A percentile compares a stretch with the other conserved stretches of the same genome.
These are phyloP conservation scores for Diaporthe ilicicola DNA, from an alignment of 2,329 filamentous ascomycete species.

Conservation along the genomic window DNA sequence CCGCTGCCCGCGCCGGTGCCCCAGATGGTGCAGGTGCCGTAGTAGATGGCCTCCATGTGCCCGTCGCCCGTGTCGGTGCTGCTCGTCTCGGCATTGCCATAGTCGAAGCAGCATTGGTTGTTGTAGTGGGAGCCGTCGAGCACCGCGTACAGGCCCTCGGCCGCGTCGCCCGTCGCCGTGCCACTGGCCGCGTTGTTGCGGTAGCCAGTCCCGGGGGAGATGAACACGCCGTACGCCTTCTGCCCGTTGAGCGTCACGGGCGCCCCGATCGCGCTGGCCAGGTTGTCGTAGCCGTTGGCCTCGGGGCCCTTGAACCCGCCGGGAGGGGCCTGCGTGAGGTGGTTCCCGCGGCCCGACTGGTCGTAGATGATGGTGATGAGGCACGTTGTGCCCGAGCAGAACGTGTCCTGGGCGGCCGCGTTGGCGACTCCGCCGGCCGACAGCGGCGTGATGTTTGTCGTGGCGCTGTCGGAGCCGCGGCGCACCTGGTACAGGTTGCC, in stretches of 20 bases:
- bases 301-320: conserved; percentile 66
- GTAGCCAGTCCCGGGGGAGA: conserved; percentile 70
- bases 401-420: conserved; percentile 66
- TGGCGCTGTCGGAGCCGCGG: conserved; percentile 60
- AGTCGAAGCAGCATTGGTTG: conserved; percentile 64
- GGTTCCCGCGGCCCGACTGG: conserved; percentile 68
- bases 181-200: conserved; percentile 64
- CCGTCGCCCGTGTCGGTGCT: conserved; percentile 64
- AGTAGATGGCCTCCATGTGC: conserved; percentile 77
- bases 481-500: conserved; percentile 68
- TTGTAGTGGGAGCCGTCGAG: conserved; percentile 69
- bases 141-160: conserved; percentile 69
- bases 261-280: conserved; percentile 66
- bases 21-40: conserved; percentile 62
- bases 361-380: conserved; percentile 72
- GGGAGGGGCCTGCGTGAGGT: conserved; percentile 68
- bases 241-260: conserved; percentile 68
- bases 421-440: conserved; percentile 70
- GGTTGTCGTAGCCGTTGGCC: conserved; percentile 64
- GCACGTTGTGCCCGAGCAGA: conserved; percentile 69
- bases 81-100: conserved; percentile 64
- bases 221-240: conserved; percentile 71
- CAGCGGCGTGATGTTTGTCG: conserved; percentile 57
- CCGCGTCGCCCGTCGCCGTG: conserved; percentile 60
- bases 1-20: conserved; percentile 65